Conservation (phyloP, 345 rosid species). For the Ceriops tagal region DNA sequence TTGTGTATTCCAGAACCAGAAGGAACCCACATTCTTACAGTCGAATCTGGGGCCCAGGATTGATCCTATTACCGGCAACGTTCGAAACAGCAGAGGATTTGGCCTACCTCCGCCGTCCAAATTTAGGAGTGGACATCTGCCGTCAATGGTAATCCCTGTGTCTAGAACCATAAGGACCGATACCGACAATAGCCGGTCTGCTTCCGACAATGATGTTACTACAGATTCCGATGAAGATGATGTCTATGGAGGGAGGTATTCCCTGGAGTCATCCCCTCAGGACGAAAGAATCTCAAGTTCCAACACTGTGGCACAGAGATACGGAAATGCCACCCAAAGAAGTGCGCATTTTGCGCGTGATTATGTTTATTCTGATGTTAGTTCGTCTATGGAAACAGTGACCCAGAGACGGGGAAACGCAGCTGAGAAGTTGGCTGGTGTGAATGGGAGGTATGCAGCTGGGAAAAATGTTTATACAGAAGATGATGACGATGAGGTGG, state of each 20-base stretch:
- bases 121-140: constrained; percentile 59
- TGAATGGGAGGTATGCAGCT: constrained; percentile 30
- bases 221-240: constrained; percentile 20
- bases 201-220: constrained; percentile 19
- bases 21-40: constrained; percentile 32
- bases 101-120: constrained; percentile 54
- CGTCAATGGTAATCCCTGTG: constrained; percentile 46
- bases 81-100: constrained; percentile 37
- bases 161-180: constrained; percentile 35
- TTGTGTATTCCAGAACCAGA: constrained; percentile 23
- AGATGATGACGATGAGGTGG: constrained; percentile 40
- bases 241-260: constrained; percentile 17
- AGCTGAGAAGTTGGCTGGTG: constrained; percentile 32
- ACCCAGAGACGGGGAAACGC: constrained; percentile 30
- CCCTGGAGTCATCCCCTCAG: constrained; percentile 22
- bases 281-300: constrained; percentile 19
- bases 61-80: constrained; percentile 27
- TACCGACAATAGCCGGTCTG: constrained; percentile 22
- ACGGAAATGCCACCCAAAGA: constrained; percentile 1
- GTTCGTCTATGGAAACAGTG: constrained; percentile 77
- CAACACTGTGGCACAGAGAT: not conserved
- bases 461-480: constrained; percentile 44
- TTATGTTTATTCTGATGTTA: constrained; percentile 64
- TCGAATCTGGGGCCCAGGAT: constrained; percentile 36
- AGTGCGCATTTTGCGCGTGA: constrained; percentile 38